Percentiles rank a stretch among this genome's conserved stretches.
Evolutionary conservation across 1,284 basidiomycete genomes (phyloP).

Genomic region (Peniophora sp.): DNA sequence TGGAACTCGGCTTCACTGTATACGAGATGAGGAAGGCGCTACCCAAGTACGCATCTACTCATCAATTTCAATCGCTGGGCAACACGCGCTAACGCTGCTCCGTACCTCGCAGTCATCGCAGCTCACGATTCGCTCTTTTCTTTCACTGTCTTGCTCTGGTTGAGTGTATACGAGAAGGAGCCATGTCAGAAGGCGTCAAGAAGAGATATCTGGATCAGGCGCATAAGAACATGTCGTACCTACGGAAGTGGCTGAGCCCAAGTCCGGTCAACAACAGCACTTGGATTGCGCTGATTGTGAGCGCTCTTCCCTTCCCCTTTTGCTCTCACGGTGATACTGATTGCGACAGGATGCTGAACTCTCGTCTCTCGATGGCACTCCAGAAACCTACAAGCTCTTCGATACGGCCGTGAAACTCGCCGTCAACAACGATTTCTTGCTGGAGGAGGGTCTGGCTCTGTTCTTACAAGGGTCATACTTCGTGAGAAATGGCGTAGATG

Average conservation of each 20-base stretch:
- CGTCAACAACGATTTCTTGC: constrained; percentile 56
- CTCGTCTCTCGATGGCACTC: constrained; percentile 44
- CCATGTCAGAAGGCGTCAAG: constrained; percentile 28
- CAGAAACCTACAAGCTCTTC: constrained; percentile 55
- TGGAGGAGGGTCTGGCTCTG: constrained; percentile 63
- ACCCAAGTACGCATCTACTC: constrained; percentile 42
- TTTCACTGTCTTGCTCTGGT: constrained; percentile 61
- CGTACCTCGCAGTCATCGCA: constrained; percentile 48
- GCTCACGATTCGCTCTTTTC: constrained; percentile 57
- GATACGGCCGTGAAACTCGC: constrained; percentile 60
- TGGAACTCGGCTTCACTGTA: constrained; percentile 50
- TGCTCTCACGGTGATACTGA: background rate
- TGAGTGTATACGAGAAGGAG: constrained; percentile 41
- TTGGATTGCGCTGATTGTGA: constrained; percentile 59
- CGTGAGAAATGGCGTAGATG: constrained; percentile 56
- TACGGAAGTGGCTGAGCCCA: constrained; percentile 50
- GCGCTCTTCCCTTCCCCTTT: constrained; percentile 16
- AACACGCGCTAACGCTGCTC: too few species aligned
- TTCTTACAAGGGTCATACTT: constrained; percentile 70
- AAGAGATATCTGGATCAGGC: constrained; percentile 46
- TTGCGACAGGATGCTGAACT: constrained; percentile 54
- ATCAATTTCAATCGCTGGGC: too few species aligned
- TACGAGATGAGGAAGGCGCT: constrained; percentile 49
- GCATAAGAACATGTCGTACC: constrained; percentile 48
- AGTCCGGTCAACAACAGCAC: constrained; percentile 59